A percentile compares a stretch with the other conserved stretches of the same genome.
These are phyloP conservation scores for Talinum fruticosum DNA, from an alignment of 148 eudicot species.

Conservation along the genomic window DNA sequence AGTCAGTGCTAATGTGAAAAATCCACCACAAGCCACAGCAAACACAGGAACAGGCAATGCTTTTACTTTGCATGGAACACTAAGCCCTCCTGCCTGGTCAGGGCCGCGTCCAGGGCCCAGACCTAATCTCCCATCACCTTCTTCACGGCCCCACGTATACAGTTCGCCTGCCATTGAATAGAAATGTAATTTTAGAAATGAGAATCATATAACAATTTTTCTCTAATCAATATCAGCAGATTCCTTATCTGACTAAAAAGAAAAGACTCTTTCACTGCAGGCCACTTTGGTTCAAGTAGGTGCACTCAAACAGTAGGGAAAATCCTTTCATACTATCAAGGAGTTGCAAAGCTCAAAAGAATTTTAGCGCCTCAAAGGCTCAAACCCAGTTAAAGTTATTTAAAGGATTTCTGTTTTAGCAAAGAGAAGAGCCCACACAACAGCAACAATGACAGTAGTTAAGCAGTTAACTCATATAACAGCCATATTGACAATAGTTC, in stretches of 20 bases:
- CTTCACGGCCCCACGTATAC: slow-evolving; percentile 98
- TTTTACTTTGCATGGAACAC: slow-evolving; percentile 73
- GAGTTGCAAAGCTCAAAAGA: neutral
- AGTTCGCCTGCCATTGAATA: slow-evolving; percentile 51
- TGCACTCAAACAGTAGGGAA: neutral
- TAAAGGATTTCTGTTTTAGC: neutral
- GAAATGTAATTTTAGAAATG: slow-evolving; percentile 9
- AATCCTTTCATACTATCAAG: neutral
- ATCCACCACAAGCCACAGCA: slow-evolving; percentile 93
- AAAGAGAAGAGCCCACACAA: neutral
- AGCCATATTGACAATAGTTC: neutral
- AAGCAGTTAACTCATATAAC: no score
- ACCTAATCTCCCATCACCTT: slow-evolving; percentile 97
- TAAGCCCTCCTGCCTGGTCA: slow-evolving; percentile 78
- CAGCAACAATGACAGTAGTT: neutral
- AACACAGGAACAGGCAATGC: slow-evolving; percentile 63
- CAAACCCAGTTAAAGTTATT: neutral
- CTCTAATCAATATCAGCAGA: neutral
- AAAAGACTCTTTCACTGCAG: neutral
- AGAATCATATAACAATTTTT: neutral
- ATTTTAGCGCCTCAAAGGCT: neutral
- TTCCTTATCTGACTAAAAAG: neutral
- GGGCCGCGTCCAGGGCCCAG: slow-evolving; percentile 98
- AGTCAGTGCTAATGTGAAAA: slow-evolving; percentile 83
- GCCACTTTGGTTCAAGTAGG: neutral